These are phyloP conservation scores for Coleophoma eucalyptorum DNA, from an alignment of 2,329 filamentous ascomycete species.

Conservation along the genomic window DNA sequence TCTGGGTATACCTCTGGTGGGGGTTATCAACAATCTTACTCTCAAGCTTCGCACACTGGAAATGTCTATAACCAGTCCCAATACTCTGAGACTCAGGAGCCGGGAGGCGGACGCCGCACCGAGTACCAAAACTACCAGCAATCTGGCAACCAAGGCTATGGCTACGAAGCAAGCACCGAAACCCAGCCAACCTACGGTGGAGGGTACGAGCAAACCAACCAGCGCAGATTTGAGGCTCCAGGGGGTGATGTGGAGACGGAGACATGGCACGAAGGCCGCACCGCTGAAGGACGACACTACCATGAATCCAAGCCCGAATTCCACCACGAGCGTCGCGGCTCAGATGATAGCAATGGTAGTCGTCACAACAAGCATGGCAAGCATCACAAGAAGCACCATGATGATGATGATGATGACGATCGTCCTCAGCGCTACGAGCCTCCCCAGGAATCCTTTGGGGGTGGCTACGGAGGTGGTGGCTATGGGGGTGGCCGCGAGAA, in stretches of 20 bases:
- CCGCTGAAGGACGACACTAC: conserved; percentile 14
- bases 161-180: conserved; percentile 57
- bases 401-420: conserved; percentile 14
- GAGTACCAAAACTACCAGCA: conserved; percentile 60
- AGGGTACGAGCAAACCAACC: conserved; percentile 55
- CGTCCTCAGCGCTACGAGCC: not conserved
- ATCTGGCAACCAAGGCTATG: conserved; percentile 41
- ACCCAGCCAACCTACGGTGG: conserved; percentile 46
- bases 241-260: conserved; percentile 25
- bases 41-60: conserved; percentile 53
- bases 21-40: conserved; percentile 56
- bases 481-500: conserved; percentile 15
- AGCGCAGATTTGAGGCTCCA: conserved; percentile 43
- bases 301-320: conserved; percentile 6
- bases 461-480: conserved; percentile 4
- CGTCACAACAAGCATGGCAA: conserved; percentile 22
- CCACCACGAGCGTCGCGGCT: conserved; percentile 14
- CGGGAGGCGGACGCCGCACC: conserved; percentile 51
- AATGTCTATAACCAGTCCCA: conserved; percentile 24
- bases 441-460: too few species aligned
- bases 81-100: conserved; percentile 50
- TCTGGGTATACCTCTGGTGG: conserved; percentile 54
- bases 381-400: conserved; percentile 22
- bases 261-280: conserved; percentile 15
- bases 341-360: conserved; percentile 22